Evolutionary conservation across 2,329 filamentous ascomycete genomes (phyloP).

Genomic region (Rhinocladiella mackenziei): DNA sequence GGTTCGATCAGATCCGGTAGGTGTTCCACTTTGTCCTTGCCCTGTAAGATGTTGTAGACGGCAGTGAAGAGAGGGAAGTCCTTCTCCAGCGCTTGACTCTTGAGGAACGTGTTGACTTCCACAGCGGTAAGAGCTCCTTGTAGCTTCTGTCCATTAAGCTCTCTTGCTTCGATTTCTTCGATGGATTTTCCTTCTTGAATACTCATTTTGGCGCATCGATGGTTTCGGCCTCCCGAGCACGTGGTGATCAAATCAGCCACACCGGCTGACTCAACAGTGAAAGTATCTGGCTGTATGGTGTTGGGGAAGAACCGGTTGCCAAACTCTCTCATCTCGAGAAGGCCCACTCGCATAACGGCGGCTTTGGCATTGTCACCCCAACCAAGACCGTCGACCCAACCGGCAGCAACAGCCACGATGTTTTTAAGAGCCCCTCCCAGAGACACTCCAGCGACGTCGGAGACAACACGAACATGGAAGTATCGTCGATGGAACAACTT

Average conservation of each 20-base stretch:
- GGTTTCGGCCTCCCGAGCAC: slow-evolving; percentile 88
- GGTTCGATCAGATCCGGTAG: slow-evolving; percentile 66
- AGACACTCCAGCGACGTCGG: slow-evolving; percentile 94
- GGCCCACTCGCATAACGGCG: slow-evolving; percentile 93
- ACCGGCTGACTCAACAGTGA: slow-evolving; percentile 94
- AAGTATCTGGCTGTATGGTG: slow-evolving; percentile 75
- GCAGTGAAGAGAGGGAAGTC: slow-evolving; percentile 92
- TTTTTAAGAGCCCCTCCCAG: slow-evolving; percentile 95
- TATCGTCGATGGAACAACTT: slow-evolving; percentile 91
- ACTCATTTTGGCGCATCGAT: slow-evolving; percentile 85
- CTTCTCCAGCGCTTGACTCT: slow-evolving; percentile 68
- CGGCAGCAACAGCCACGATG: slow-evolving; percentile 87
- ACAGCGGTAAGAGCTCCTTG: slow-evolving; percentile 89
- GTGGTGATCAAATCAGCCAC: slow-evolving; percentile 95
- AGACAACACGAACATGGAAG: slow-evolving; percentile 92
- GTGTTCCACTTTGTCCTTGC: slow-evolving; percentile 71
- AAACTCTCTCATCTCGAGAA: slow-evolving; percentile 95
- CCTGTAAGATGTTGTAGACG: slow-evolving; percentile 76
- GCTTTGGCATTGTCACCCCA: slow-evolving; percentile 99
- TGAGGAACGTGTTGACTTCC: slow-evolving; percentile 87
- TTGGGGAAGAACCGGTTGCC: slow-evolving; percentile 88
- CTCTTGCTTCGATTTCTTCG: slow-evolving; percentile 79
- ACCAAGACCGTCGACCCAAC: slow-evolving; percentile 89
- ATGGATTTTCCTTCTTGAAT: slow-evolving; percentile 75
- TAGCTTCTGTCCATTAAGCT: slow-evolving; percentile 94